Evolutionary conservation across 768 basidiomycete species (phyloP), one percentile per base, ranked within the genome.

Genomic region (Lactifluus subvellereus): DNA sequence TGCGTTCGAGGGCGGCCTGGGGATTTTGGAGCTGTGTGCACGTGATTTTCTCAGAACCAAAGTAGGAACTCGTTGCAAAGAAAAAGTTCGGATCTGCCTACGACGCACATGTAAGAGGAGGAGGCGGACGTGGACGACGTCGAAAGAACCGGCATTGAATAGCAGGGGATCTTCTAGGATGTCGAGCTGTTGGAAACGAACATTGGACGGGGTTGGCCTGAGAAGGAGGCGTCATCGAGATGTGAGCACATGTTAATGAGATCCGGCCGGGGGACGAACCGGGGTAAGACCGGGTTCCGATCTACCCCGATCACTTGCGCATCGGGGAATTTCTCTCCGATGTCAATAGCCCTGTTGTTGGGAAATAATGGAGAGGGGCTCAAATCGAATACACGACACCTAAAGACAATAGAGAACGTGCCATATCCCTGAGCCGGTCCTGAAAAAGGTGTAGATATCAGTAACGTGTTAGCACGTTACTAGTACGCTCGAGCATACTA

Each of bases 61-160:
- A 14, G 13, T 4, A 16, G 4, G 14, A 6, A 5, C 10, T 33
- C 33, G 9, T 20, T 14, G 27, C 27, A 27, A 27, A 27, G 27
- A 27, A 27, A 4, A 14, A 13, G 6, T 1, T 8, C 9, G 3
- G 4, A 10, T 33, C 32, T 33, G 56, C 27, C 20, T 11, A 33
- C 14, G 9, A 35, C 65, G 9, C 57, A 72, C 71, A 48, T 72
- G 68, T 42, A 67, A 54, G 40, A 71, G 56, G 18, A 70, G 51
- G 35, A 71, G 64, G 32, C 71, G 69, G 8, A 60, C 59, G 59
- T 72, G 71, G 18, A 72, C 59, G 6, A 70, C 66, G 53, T 72
- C 70, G 22, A 70, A 71, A 32, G 54, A 56, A 35, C 56, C 64
- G 0, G 61, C 38, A n/a, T 66, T 61, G 60, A 67, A 65, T 2